Percentiles rank a stretch among this genome's conserved stretches.
Conservation (phyloP, 768 basidiomycete genomes). For the Kwoniella bestiolae region DNA sequence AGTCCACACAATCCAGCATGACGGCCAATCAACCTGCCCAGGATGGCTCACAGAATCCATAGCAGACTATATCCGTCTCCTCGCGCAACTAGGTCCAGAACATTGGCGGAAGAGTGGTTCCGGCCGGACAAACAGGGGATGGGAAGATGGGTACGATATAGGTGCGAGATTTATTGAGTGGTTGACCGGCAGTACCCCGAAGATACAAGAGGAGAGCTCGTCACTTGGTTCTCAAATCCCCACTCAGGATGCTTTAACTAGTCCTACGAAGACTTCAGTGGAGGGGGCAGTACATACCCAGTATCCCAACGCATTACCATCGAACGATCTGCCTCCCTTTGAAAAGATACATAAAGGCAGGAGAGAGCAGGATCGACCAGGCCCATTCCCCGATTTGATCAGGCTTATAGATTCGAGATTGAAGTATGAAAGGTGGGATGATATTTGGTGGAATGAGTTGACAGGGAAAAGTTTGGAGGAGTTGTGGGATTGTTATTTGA, state of each 20-base stretch:
- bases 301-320: neutral
- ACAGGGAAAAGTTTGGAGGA: constrained; percentile 34
- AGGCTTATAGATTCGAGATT: constrained; percentile 32
- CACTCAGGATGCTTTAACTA: neutral
- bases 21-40: constrained; percentile 38
- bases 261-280: neutral
- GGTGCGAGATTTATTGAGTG: constrained; percentile 44
- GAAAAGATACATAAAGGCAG: neutral
- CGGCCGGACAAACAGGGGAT: constrained; percentile 38
- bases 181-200: constrained; percentile 23
- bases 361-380: constrained; percentile 7
- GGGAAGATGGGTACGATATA: constrained; percentile 45
- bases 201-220: neutral
- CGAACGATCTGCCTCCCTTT: neutral
- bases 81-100: constrained; percentile 31
- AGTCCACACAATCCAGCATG: constrained; percentile 47
- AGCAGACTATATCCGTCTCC: constrained; percentile 44
- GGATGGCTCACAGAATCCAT: constrained; percentile 47
- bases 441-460: constrained; percentile 41
- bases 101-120: constrained; percentile 45
- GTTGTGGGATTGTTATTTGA: constrained; percentile 44
- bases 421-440: constrained; percentile 34
- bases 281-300: neutral
- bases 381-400: constrained; percentile 38
- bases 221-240: neutral